Conservation (phyloP, 345 rosid genomes). For the Camelina neglecta region DNA sequence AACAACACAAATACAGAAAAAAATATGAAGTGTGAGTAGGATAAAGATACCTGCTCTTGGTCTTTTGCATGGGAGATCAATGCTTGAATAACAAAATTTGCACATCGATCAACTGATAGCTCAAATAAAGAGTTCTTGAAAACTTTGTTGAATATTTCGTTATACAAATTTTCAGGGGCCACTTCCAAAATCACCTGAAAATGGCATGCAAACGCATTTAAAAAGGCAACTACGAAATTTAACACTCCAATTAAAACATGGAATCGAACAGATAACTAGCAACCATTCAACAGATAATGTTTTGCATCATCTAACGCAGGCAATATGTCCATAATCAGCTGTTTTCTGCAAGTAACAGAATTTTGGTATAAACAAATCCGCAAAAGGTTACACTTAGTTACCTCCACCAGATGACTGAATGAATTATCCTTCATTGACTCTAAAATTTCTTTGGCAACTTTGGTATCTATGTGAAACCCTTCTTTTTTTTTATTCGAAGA, state of each 20-base stretch:
- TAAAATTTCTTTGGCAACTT: conserved; percentile 47
- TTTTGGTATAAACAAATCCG: conserved; percentile 7
- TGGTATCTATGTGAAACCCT: conserved; percentile 51
- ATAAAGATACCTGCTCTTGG: conserved; percentile 65
- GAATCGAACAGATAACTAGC: conserved; percentile 22
- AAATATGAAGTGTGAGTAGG: conserved; percentile 1
- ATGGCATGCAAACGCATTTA: conserved; percentile 19
- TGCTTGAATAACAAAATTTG: conserved; percentile 90
- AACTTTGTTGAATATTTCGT: conserved; percentile 66
- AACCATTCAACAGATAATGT: conserved; percentile 13
- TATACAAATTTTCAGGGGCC: conserved; percentile 77
- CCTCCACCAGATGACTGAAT: conserved; percentile 93
- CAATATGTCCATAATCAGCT: background rate
- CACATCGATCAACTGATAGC: conserved; percentile 85
- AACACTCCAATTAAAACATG: conserved; percentile 8
- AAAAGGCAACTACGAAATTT: background rate
- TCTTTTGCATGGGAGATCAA: conserved; percentile 72
- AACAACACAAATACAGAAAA: conserved; percentile 20
- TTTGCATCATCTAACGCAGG: conserved; percentile 6
- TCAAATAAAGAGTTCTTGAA: conserved; percentile 71
- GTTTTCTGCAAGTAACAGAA: conserved; percentile 16
- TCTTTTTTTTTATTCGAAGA: conserved; percentile 47
- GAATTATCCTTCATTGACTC: conserved; percentile 78
- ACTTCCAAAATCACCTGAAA: conserved; percentile 91
- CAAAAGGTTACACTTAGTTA: conserved; percentile 42